Base-by-base conservation (phyloP, 768 basidiomycete species). In the Leccinellum albellum region DNA sequence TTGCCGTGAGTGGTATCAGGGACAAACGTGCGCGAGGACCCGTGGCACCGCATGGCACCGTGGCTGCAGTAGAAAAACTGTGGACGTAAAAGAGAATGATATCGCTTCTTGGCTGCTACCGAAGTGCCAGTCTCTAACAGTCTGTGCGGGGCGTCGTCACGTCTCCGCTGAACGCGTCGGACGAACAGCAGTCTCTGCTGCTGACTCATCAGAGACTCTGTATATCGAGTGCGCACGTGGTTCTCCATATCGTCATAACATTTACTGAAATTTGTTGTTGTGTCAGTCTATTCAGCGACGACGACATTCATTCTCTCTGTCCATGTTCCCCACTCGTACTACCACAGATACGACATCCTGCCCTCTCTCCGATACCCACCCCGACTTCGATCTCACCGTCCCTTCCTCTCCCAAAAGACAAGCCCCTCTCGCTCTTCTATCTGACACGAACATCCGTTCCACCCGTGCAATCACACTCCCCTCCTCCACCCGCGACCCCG, bases 11-110 rank as follows among this genome's bases (percentile, higher is more conserved):
- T 63, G 60, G 61, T 51, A 57, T 63, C 40, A 58, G 51, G 61
- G 60, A 66, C 70, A 66, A 73, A 72, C 70, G 70, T 72, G 70
- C 72, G 72, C 68, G 15, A 54, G 60, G 72, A 72, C 70, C 72
- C 70, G 46, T 68, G 72, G 50, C 72, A 72, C 72, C 70, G 68
- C 60, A 21, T 55, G 54, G 55, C 57, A 58, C 62, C 58, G 62
- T 58, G 67, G 51, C 21, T 4, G 15, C 4, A 31, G 47, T 70
- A 66, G 66, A 71, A 72, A 70, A 73, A 52, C 61, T 45, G 42
- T 37, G 58, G 51, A 56, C 57, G 62, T 59, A 60, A 59, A 37
- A 53, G 10, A 20, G n/a, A 6, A 10, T 15, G 53, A 40, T 50
- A 58, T 44, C 45, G 45, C 47, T 65, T 69, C 61, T 55, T 50